Base-by-base conservation (phyloP, 2,329 filamentous ascomycete genomes). In the Penicillium sp. region DNA sequence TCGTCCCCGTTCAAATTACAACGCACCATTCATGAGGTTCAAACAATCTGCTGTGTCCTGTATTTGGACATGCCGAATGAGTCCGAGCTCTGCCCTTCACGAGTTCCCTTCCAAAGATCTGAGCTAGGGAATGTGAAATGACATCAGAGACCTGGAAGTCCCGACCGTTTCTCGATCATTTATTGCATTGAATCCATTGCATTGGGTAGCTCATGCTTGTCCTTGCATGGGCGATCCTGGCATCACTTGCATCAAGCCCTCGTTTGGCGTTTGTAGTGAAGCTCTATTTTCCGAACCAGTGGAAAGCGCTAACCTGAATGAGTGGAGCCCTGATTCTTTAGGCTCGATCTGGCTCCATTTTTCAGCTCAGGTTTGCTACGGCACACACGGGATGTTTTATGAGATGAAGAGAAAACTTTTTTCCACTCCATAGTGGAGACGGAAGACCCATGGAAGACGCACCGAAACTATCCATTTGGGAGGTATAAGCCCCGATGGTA, bases 231-330 rank as follows among this genome's bases (percentile, higher is more conserved):
- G 25, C 50, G 54, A 60, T 57, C 57, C 47, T 54, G 8, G 52
- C 48, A 67, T 66, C 60, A 66, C 63, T 62, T 66, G 61, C 61
- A 62, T 56, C 45, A 33, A 50, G n/a, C 40, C 49, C 57, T 62
- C 59, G 53, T 59, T 58, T 55, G 49, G 41, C 44, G 44, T 61
- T 40, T 40, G 35, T 15, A 9, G 41, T 40, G 58, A 58, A 66
- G 56, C 63, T 68, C 61, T 60, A 51, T 71, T 67, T 69, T 66
- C 68, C 68, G 69, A 69, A 56, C 51, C 22, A 58, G 67, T 69
- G 67, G 64, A 67, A 64, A 53, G 9, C 31, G 18, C 35, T 40
- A 40, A 40, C 12, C 4, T 40, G n/a, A 22, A 20, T 22, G 49
- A 64, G 69, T 68, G 67, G 67, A 65, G 61, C 54, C 53, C 52